Conservation (phyloP, 2,329 filamentous ascomycete genomes). For the Aulographum hederae region DNA sequence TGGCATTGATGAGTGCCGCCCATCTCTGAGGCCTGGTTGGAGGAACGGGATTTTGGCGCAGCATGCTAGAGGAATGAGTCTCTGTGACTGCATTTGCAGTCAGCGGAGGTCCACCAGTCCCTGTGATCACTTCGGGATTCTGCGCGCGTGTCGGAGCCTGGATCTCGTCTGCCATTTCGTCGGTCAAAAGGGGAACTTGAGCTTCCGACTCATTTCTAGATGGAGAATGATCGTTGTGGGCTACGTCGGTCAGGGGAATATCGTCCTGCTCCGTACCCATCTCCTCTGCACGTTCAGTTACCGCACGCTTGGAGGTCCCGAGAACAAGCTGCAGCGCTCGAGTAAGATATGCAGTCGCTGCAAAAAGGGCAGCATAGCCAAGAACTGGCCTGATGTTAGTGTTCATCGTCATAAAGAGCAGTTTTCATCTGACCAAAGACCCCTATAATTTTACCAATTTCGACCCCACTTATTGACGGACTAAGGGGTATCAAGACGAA, state of each 20-base stretch:
- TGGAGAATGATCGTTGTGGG: neutral
- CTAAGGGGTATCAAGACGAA: constrained; percentile 42
- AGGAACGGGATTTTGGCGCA: constrained; percentile 22
- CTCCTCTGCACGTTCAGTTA: constrained; percentile 34
- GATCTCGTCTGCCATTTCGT: neutral
- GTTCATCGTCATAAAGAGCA: neutral
- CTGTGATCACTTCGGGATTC: neutral
- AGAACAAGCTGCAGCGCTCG: constrained; percentile 33
- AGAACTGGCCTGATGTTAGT: constrained; percentile 22
- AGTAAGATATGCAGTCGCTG: constrained; percentile 34
- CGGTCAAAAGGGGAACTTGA: neutral
- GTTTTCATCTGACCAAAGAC: constrained; percentile 32
- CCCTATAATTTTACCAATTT: constrained; percentile 40
- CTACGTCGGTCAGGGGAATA: neutral
- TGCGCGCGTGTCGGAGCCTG: neutral
- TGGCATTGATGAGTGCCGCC: constrained; percentile 27
- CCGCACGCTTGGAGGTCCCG: constrained; percentile 33
- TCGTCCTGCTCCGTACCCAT: constrained; percentile 11
- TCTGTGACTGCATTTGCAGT: neutral
- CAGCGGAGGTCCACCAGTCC: neutral
- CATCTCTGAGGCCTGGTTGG: constrained; percentile 30
- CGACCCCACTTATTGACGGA: constrained; percentile 31
- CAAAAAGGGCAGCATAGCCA: constrained; percentile 35
- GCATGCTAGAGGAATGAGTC: constrained; percentile 3
- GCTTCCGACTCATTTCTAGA: neutral